These are phyloP conservation scores for Penicillium psychrofluorescens DNA, from an alignment of 495 filamentous ascomycete genomes.

Conservation along the genomic window DNA sequence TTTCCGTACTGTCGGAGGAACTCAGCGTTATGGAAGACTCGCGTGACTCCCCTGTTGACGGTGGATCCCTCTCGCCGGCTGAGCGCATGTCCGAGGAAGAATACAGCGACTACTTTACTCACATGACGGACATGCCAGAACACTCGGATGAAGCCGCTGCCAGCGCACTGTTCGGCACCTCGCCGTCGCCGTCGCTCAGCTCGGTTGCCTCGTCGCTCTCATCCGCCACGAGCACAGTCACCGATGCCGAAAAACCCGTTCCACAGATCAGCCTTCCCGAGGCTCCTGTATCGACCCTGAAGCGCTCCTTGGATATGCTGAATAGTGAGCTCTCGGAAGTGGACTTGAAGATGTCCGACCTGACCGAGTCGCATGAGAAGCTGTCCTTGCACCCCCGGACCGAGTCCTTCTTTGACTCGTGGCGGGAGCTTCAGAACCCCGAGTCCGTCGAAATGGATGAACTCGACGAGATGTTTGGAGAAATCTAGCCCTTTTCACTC, in stretches of 20 bases:
- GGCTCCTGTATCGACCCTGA: constrained; percentile 31
- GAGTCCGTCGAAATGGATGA: constrained; percentile 89
- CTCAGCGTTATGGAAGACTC: constrained; percentile 25
- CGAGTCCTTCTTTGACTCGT: constrained; percentile 34
- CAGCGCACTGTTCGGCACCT: constrained; percentile 34
- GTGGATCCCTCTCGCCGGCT: constrained; percentile 24
- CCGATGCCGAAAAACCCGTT: constrained; percentile 20
- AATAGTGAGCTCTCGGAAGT: constrained; percentile 35
- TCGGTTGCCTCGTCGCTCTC: constrained; percentile 40
- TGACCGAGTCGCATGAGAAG: constrained; percentile 35
- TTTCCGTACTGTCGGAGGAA: constrained; percentile 31
- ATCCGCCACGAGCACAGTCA: constrained; percentile 38
- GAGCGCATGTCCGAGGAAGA: constrained; percentile 31
- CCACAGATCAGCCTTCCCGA: constrained; percentile 32
- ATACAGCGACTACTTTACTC: constrained; percentile 38
- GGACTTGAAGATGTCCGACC: constrained; percentile 40
- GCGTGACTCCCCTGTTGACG: constrained; percentile 25
- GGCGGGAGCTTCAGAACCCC: constrained; percentile 66
- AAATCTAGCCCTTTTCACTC: constrained; percentile 25
- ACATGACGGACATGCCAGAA: constrained; percentile 19
- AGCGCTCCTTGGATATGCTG: constrained; percentile 40
- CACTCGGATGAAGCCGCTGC: constrained; percentile 32
- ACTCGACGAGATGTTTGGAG: constrained; percentile 75
- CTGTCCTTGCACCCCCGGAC: constrained; percentile 35
- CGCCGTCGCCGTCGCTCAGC: constrained; percentile 39